A percentile compares a stretch with the other conserved stretches of the same genome.
Evolutionary conservation across 768 basidiomycete genomes (phyloP).

Genomic region (Hygrophoropsis aurantiaca): DNA sequence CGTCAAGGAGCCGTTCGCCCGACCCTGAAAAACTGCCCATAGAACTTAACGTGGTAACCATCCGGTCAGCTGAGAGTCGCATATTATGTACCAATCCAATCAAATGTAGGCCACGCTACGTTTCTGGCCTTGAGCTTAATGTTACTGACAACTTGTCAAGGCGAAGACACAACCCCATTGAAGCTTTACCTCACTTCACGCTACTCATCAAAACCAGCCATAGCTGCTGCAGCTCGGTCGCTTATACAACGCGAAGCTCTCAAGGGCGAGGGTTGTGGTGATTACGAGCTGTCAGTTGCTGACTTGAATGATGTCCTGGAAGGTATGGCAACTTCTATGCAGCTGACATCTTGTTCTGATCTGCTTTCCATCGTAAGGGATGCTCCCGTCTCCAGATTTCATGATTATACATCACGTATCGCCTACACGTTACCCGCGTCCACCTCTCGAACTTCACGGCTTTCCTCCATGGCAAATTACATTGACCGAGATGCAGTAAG

Average conservation of each 20-base stretch:
- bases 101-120: slow-evolving; percentile 15
- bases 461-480: slow-evolving; percentile 88
- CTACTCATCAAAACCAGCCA: slow-evolving; percentile 60
- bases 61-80: slow-evolving; percentile 7
- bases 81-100: slow-evolving; percentile 6
- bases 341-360: slow-evolving; percentile 4
- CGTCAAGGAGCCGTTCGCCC: slow-evolving; percentile 63
- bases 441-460: slow-evolving; percentile 66
- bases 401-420: slow-evolving; percentile 69
- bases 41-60: slow-evolving; percentile 18
- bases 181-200: slow-evolving; percentile 59
- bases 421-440: slow-evolving; percentile 31
- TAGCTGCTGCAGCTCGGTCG: slow-evolving; percentile 53
- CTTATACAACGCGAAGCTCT: slow-evolving; percentile 33
- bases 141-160: slow-evolving; percentile 12
- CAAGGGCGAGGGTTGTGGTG: background rate
- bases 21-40: slow-evolving; percentile 17
- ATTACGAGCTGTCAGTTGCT: slow-evolving; percentile 42
- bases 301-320: slow-evolving; percentile 53
- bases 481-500: slow-evolving; percentile 79
- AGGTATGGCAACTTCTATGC: slow-evolving; percentile 39
- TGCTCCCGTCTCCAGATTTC: slow-evolving; percentile 69
- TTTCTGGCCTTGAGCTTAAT: background rate
- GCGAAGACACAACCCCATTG: slow-evolving; percentile 27
- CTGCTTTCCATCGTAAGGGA: slow-evolving; percentile 45